Evolutionary conservation across 306 rosid species (phyloP).

Genomic region (Sicyos edulis): DNA sequence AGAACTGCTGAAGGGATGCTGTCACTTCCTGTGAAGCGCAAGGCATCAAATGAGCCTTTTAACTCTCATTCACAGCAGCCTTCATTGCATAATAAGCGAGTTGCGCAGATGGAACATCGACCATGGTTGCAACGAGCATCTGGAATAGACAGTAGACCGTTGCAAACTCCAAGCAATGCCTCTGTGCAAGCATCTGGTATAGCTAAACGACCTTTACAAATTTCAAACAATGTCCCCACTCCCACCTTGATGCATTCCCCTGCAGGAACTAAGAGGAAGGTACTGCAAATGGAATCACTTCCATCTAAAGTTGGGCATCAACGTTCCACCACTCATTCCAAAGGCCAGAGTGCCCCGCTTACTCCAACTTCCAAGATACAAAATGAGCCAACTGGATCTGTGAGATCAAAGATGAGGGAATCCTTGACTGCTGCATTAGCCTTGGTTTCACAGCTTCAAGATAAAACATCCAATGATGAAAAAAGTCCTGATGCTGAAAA

Average conservation of each 20-base stretch:
- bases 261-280: conserved; percentile 48
- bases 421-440: conserved; percentile 71
- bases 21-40: conserved; percentile 55
- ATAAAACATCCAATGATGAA: conserved; percentile 4
- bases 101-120: conserved; percentile 45
- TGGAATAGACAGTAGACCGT: conserved; percentile 30
- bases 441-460: conserved; percentile 37
- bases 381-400: conserved; percentile 62
- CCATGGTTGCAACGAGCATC: conserved; percentile 76
- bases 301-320: conserved; percentile 52
- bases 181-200: conserved; percentile 35
- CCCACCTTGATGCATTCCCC: conserved; percentile 25
- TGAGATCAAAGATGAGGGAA: conserved; percentile 97
- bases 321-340: conserved; percentile 42
- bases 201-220: conserved; percentile 34
- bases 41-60: conserved; percentile 41
- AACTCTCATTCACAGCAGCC: conserved; percentile 25
- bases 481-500: conserved; percentile 32
- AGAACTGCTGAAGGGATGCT: conserved; percentile 34
- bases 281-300: conserved; percentile 42
- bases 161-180: conserved; percentile 31
- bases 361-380: conserved; percentile 52
- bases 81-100: conserved; percentile 46
- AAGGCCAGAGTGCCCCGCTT: conserved; percentile 37
- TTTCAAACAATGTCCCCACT: conserved; percentile 33